phyloP scores from a whole-genome alignment of 2,329 filamentous ascomycete species.

The Fonsecaea multimorphosa region DNA sequence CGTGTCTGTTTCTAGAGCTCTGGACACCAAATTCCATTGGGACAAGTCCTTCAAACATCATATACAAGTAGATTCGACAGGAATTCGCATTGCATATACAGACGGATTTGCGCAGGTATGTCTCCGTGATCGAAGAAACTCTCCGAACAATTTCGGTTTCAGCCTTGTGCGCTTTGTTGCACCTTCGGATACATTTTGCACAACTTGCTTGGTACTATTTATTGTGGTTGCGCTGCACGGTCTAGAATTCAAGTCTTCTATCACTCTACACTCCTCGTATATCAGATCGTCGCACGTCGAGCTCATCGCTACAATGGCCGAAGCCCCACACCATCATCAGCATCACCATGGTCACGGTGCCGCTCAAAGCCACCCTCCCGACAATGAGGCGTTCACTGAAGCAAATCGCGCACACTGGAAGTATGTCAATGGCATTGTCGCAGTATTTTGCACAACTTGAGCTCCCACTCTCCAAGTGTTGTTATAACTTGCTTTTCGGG shows the following conservation, averaged over 20 bases:
- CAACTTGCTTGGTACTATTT: not conserved
- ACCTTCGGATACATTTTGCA: conserved; percentile 8
- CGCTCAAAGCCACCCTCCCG: conserved; percentile 7
- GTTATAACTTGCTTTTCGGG: not conserved
- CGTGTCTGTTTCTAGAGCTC: not conserved
- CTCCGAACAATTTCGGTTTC: not conserved
- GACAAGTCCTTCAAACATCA: not conserved
- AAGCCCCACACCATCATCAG: conserved; percentile 9
- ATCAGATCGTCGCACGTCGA: not conserved
- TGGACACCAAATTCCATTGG: not conserved
- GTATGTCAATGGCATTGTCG: conserved; percentile 25
- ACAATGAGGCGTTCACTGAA: conserved; percentile 33
- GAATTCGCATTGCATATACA: not conserved
- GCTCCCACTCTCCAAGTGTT: not conserved
- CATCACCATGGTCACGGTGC: conserved; percentile 19
- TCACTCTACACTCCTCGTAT: not conserved
- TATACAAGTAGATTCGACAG: not conserved
- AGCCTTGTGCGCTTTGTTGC: conserved; percentile 1
- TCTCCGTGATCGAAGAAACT: conserved; percentile 12
- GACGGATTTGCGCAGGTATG: not conserved
- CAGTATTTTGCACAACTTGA: not conserved
- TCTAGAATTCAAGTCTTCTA: not conserved
- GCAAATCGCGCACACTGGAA: conserved; percentile 37
- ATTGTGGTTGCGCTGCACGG: not conserved
- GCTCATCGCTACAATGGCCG: conserved; percentile 18